These are phyloP conservation scores for Podaxis carcinomalis DNA, from an alignment of 768 basidiomycete species.

Conservation along the genomic window DNA sequence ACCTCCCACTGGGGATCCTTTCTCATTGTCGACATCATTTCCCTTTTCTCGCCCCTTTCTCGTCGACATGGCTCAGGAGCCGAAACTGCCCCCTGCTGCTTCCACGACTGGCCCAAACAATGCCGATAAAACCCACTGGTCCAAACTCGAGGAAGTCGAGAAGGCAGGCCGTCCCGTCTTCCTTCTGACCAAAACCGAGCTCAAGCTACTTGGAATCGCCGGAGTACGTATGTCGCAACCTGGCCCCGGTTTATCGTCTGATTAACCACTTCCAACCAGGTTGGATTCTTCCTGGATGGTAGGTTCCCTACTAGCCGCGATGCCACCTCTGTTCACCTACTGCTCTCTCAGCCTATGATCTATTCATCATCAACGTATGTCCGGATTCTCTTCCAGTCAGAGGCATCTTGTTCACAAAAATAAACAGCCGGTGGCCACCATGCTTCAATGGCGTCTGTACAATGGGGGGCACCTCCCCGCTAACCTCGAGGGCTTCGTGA, in stretches of 20 bases:
- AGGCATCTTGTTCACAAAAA: neutral
- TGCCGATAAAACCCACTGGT: conserved; percentile 3
- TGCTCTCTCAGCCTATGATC: conserved; percentile 49
- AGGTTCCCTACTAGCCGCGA: neutral
- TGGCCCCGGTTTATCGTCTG: neutral
- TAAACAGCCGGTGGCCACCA: conserved; percentile 56
- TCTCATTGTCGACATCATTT: neutral
- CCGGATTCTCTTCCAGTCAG: neutral
- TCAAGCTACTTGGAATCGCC: conserved; percentile 59
- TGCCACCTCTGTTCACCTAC: neutral
- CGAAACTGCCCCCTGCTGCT: neutral
- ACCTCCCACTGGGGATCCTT: neutral
- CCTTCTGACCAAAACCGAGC: conserved; percentile 35
- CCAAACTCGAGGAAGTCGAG: conserved; percentile 23
- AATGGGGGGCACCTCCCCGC: conserved; percentile 45
- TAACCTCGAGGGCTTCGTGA: conserved; percentile 54
- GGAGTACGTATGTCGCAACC: conserved; percentile 36
- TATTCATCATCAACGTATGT: conserved; percentile 66
- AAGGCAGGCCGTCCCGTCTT: conserved; percentile 22
- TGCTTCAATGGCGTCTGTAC: conserved; percentile 65
- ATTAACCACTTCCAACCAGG: conserved; percentile 25
- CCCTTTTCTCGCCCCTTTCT: neutral
- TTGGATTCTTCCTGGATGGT: conserved; percentile 74
- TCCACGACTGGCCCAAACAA: neutral
- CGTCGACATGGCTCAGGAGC: neutral